Evolutionary conservation across 192 early-diverging fungal species (phyloP).

Genomic region (Podila verticillata): DNA sequence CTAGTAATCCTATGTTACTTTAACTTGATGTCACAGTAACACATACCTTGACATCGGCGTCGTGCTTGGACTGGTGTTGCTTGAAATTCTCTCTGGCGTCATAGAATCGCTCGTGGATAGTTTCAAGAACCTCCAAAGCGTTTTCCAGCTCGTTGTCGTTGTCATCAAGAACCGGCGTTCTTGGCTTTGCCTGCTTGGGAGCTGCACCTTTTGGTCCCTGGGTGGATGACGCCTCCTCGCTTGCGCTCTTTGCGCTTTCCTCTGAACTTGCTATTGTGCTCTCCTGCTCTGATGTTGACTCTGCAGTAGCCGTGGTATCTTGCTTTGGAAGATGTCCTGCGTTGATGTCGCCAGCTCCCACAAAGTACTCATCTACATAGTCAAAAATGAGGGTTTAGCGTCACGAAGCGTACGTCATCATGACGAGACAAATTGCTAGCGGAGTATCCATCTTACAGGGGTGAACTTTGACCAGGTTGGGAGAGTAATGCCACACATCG

Average conservation of each 20-base stretch:
- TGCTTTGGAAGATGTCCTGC: slow-evolving; percentile 67
- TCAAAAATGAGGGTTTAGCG: no score
- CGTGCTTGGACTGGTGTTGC: neutral
- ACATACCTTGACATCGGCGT: slow-evolving; percentile 54
- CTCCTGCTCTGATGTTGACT: slow-evolving; percentile 9
- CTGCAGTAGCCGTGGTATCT: slow-evolving; percentile 6
- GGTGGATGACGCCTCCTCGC: slow-evolving; percentile 10
- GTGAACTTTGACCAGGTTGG: slow-evolving; percentile 87
- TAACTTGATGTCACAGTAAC: slow-evolving; percentile 4
- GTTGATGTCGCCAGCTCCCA: slow-evolving; percentile 97
- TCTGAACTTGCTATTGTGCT: slow-evolving; percentile 1
- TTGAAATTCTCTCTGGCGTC: slow-evolving; percentile 15
- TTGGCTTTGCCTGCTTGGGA: slow-evolving; percentile 16
- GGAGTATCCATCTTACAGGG: slow-evolving; percentile 72
- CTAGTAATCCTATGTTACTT: neutral
- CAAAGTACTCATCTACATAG: slow-evolving; percentile 86
- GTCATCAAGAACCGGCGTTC: slow-evolving; percentile 62
- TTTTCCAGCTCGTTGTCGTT: slow-evolving; percentile 67
- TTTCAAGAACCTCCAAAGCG: slow-evolving; percentile 64
- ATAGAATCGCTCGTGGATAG: slow-evolving; percentile 80
- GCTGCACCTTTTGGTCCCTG: neutral
- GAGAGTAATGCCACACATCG: slow-evolving; percentile 94
- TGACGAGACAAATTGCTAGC: neutral
- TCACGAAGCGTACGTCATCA: no score
- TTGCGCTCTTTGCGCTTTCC: slow-evolving; percentile 26